A percentile compares a stretch with the other conserved stretches of the same genome.
phyloP scores from a whole-genome alignment of 2,329 filamentous ascomycete species.

The Podosphaera xanthii region DNA sequence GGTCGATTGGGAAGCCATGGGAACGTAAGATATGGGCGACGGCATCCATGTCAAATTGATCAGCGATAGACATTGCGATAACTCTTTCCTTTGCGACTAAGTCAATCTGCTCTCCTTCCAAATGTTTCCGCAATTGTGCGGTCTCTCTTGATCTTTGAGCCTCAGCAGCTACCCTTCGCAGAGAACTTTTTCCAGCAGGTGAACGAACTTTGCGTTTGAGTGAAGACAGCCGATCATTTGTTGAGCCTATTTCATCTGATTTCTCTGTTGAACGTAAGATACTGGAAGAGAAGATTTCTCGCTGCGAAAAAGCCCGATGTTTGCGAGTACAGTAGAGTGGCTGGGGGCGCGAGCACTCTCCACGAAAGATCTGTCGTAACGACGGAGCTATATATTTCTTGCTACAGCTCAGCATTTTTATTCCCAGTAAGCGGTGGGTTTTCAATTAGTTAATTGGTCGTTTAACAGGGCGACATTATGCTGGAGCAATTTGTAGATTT shows the following conservation, averaged over 20 bases:
- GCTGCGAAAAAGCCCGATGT: conserved; percentile 21
- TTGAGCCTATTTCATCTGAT: conserved; percentile 1
- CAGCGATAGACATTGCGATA: conserved; percentile 37
- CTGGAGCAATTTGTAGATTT: too few species aligned
- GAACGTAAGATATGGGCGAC: conserved; percentile 32
- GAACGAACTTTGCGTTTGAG: conserved; percentile 24
- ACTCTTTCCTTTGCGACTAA: conserved; percentile 17
- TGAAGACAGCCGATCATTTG: conserved; percentile 3
- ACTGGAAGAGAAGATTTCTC: conserved; percentile 44
- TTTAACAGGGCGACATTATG: too few species aligned
- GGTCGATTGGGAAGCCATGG: conserved; percentile 38
- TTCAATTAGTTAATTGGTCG: neutral
- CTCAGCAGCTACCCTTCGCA: conserved; percentile 68
- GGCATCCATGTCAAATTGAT: conserved; percentile 39
- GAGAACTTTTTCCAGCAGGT: conserved; percentile 42
- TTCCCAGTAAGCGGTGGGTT: neutral
- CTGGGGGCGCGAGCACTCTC: conserved; percentile 6
- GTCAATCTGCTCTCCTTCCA: conserved; percentile 17
- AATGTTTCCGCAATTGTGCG: conserved; percentile 8
- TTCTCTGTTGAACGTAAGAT: conserved; percentile 23
- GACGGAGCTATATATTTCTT: conserved; percentile 1
- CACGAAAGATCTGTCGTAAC: conserved; percentile 6
- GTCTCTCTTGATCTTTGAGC: conserved; percentile 40
- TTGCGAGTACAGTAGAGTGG: conserved; percentile 23
- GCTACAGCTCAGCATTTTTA: neutral